These are phyloP conservation scores for Solioccasus polychromus DNA, from an alignment of 768 basidiomycete species.

Conservation along the genomic window DNA sequence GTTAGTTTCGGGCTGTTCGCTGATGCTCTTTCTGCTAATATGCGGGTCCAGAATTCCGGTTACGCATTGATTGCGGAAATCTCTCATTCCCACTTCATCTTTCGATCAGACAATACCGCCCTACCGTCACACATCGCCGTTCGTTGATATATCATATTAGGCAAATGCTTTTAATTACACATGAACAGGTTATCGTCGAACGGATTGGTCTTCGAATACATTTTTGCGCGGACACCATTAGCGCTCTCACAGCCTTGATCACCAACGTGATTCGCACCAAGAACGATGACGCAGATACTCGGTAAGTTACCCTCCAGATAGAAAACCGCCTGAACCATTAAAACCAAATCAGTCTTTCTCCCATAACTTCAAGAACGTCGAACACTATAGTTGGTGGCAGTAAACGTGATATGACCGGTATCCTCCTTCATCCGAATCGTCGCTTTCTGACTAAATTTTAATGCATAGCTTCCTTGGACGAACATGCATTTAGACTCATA, in stretches of 20 bases:
- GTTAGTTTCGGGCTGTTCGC: constrained; percentile 37
- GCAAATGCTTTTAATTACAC: constrained; percentile 1
- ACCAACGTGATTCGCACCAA: constrained; percentile 48
- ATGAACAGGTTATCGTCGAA: constrained; percentile 52
- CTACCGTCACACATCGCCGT: constrained; percentile 39
- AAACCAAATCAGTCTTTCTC: constrained; percentile 12
- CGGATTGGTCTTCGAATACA: constrained; percentile 55
- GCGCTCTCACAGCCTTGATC: constrained; percentile 54
- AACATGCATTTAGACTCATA: constrained; percentile 70
- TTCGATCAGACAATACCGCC: constrained; percentile 30
- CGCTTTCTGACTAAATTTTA: constrained; percentile 2
- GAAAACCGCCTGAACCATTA: not conserved
- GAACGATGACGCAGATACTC: constrained; percentile 28
- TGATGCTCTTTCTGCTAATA: constrained; percentile 3
- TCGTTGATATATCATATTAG: constrained; percentile 16
- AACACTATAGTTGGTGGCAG: constrained; percentile 4
- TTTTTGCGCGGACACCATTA: constrained; percentile 76
- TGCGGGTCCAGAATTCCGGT: constrained; percentile 45
- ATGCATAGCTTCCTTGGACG: constrained; percentile 67
- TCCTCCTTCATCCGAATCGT: not conserved
- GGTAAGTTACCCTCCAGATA: constrained; percentile 14
- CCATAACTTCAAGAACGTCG: constrained; percentile 1
- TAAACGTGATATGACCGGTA: constrained; percentile 30
- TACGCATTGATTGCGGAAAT: constrained; percentile 70
- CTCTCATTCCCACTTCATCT: constrained; percentile 43